Base-by-base conservation (phyloP, 2,329 filamentous ascomycete genomes). In the Stachybotrys chlorohalonatus region DNA sequence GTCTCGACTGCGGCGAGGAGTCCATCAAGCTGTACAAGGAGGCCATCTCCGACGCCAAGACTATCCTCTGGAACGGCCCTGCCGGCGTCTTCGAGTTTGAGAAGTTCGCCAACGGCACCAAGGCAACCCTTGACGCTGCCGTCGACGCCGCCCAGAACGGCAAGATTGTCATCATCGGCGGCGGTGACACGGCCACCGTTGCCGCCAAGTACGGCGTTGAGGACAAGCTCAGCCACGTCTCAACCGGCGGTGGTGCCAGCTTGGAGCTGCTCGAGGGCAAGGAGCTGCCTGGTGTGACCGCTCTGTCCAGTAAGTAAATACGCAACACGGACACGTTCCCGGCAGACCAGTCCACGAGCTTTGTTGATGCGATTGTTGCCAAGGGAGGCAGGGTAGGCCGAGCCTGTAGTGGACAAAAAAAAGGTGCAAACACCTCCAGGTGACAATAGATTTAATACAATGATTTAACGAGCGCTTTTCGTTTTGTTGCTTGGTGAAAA, bases 1-100 rank as follows among this genome's bases (percentile, higher is more conserved):
- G 94, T 70, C 86, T 99, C 51, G 94, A 99, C 77, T 94, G 90
- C 70, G 94, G 94, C 56, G 82, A 87, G 61, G 86, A 96, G 85
- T 92, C 86, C 62, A 81, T 95, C 67, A 83, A 91, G 77, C 82
- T 95, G 55, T 97, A 89, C 85, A 85, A 93, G 80, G 78, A 87
- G 69, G 85, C 92, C 63, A 97, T 99, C 64, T 80, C 81, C 62
- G 85, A 93, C 67, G 84, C 93, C 61, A 85, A 96, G 82, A 99
- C 94, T 55, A 96, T 99, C 72, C 88, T 99, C 60, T 99, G 94
- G 94, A 99, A 99, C 80, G 94, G 94, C 55, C 94, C 94, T 54
- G 86, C 93, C 15, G 94, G 94, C 73, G 94, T 99, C 64, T 99
- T 99, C 67, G 94, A 99, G 83, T 88, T 97, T 68, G 90, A 96